A percentile compares a stretch with the other conserved stretches of the same genome.
Conservation (phyloP, 495 filamentous ascomycete species). For the Bombardia bombarda region DNA sequence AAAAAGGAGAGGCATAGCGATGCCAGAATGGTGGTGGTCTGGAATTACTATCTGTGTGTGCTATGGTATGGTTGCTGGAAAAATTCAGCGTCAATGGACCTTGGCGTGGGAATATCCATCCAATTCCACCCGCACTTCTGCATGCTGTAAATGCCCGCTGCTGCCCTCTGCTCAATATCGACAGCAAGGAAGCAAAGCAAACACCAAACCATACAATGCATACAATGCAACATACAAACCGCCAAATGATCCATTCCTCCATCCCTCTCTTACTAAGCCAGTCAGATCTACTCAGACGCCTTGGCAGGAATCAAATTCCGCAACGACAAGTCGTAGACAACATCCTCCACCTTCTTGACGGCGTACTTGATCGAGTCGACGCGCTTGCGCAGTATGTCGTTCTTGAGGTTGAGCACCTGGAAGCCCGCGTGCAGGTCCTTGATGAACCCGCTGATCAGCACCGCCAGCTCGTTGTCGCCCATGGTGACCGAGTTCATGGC, state of each 20-base stretch:
- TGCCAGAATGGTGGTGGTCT: too few species aligned
- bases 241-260: background rate
- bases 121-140: too few species aligned
- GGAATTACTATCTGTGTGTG: too few species aligned
- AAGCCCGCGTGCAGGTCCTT: constrained; percentile 94
- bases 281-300: constrained; percentile 12
- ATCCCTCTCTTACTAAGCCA: background rate
- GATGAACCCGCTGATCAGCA: constrained; percentile 83
- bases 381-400: constrained; percentile 78
- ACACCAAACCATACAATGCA: too few species aligned
- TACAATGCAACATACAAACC: too few species aligned
- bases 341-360: constrained; percentile 97
- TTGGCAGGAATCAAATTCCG: constrained; percentile 65
- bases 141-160: too few species aligned
- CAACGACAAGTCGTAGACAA: constrained; percentile 89
- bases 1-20: too few species aligned
- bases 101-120: too few species aligned
- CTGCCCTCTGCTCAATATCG: too few species aligned
- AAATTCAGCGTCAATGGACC: too few species aligned
- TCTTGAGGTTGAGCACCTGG: constrained; percentile 94
- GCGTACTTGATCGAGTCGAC: constrained; percentile 94
- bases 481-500: constrained; percentile 95
- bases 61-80: too few species aligned
- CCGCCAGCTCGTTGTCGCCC: constrained; percentile 75
- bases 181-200: too few species aligned